Percentiles rank a stretch among this genome's conserved stretches.
Evolutionary conservation across 2,329 filamentous ascomycete species (phyloP).

Genomic region (Sordariomycetes sp.): DNA sequence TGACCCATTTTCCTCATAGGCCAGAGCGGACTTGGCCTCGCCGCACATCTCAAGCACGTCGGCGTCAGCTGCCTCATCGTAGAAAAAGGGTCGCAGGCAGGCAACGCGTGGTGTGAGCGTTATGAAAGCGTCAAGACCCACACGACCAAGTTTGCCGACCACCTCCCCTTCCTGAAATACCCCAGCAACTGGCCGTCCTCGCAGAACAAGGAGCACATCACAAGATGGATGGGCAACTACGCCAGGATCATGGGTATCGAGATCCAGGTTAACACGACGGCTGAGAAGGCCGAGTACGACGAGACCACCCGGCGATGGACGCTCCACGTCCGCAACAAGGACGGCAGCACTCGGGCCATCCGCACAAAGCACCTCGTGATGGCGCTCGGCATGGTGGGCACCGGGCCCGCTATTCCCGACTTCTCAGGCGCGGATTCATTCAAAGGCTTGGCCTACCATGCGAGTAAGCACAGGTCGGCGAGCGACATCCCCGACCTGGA

Average conservation of each 20-base stretch:
- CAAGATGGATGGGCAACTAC: constrained; percentile 33
- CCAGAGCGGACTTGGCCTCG: constrained; percentile 25
- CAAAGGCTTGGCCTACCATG: constrained; percentile 27
- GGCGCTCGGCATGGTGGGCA: constrained; percentile 28
- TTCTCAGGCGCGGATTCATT: constrained; percentile 25
- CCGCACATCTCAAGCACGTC: constrained; percentile 15
- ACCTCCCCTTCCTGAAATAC: constrained; percentile 12
- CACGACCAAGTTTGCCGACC: constrained; percentile 12
- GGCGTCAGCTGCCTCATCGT: constrained; percentile 21
- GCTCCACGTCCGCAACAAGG: constrained; percentile 14
- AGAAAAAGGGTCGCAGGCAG: constrained; percentile 27
- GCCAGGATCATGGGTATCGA: constrained; percentile 33
- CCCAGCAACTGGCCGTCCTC: constrained; percentile 14
- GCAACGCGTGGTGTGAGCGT: constrained; percentile 35
- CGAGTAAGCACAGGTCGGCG: constrained; percentile 25
- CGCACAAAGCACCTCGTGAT: constrained; percentile 30
- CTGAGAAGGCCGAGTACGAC: constrained; percentile 24
- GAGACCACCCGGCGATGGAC: constrained; percentile 22
- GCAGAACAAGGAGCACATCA: constrained; percentile 30
- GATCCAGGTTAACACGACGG: constrained; percentile 23
- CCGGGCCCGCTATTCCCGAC: constrained; percentile 20
- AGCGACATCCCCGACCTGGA: constrained; percentile 10
- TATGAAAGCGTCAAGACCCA: constrained; percentile 19
- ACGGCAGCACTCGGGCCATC: constrained; percentile 12
- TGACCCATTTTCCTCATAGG: constrained; percentile 12